Base-by-base conservation (phyloP, 2,329 filamentous ascomycete genomes). In the Fusarium luffae region DNA sequence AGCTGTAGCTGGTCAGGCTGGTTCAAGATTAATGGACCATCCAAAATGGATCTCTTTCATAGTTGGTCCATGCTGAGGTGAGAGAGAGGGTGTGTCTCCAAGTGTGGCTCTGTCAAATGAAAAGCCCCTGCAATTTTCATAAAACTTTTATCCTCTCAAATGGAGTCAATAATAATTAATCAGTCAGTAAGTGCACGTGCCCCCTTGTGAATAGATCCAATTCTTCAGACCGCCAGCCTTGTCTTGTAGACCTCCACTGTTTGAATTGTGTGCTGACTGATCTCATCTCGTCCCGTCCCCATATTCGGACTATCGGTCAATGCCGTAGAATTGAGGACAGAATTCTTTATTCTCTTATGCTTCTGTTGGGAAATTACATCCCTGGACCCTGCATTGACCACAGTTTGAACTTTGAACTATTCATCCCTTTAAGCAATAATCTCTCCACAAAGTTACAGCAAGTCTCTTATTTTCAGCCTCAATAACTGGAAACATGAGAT, bases 311-410 rank as follows among this genome's bases (percentile, higher is more conserved):
- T n/a, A 37, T 37, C 34, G 34, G 34, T 37, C 34, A 37, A 37
- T 37, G 34, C 18, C 34, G 34, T 30, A 30, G 28, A 27, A 27
- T 10, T 16, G n/a, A 43, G 21, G 19, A 47, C 44, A 58, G 42
- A 44, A 56, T 41, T 51, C 67, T 62, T 63, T 71, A 69, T 71
- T 62, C 66, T 71, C 69, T 30, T 30, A 48, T 75, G 59, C 70
- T 68, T 72, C 71, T 75, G 73, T 75, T 75, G 73, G 72, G 73
- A 75, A 59, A 75, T 75, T 75, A 73, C 71, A 64, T 50, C 62
- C 64, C 52, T 46, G 40, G 58, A 61, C 59, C 69, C 63, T 75
- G 73, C 73, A 74, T 75, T 59, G 63, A 55, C 59, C 51, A 54
- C 56, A 42, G 57, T 55, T 60, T 61, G 54, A 70, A 50, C 59